Percentiles rank a stretch among this genome's conserved stretches.
phyloP scores from a whole-genome alignment of 2,329 filamentous ascomycete species.

The Clarireedia paspali region DNA sequence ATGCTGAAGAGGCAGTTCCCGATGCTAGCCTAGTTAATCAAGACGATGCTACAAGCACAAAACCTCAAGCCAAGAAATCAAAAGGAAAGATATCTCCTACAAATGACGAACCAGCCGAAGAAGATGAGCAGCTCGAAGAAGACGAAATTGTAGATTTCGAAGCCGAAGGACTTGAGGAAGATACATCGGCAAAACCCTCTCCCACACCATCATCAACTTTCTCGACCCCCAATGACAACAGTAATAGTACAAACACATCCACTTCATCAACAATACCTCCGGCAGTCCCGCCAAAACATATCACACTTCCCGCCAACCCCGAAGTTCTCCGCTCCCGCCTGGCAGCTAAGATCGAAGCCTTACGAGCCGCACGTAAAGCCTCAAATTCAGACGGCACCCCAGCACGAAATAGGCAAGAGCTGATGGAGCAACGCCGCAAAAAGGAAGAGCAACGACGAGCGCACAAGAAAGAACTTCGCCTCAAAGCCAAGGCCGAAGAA shows the following conservation, averaged over 20 bases:
- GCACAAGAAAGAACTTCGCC: slow-evolving; percentile 79
- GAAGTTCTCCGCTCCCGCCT: slow-evolving; percentile 71
- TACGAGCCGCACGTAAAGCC: slow-evolving; percentile 80
- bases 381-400: slow-evolving; percentile 75
- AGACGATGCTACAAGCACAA: slow-evolving; percentile 11
- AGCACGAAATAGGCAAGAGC: slow-evolving; percentile 79
- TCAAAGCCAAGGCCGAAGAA: slow-evolving; percentile 73
- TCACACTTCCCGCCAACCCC: slow-evolving; percentile 62
- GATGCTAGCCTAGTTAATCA: background rate
- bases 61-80: slow-evolving; percentile 11
- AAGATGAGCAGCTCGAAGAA: slow-evolving; percentile 18
- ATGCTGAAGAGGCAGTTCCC: slow-evolving; percentile 19
- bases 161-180: slow-evolving; percentile 39
- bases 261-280: slow-evolving; percentile 57
- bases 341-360: slow-evolving; percentile 73
- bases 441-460: slow-evolving; percentile 83
- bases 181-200: slow-evolving; percentile 35
- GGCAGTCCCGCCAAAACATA: slow-evolving; percentile 55
- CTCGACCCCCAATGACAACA: slow-evolving; percentile 55
- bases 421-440: slow-evolving; percentile 80
- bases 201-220: slow-evolving; percentile 38
- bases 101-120: slow-evolving; percentile 19
- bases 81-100: slow-evolving; percentile 13
- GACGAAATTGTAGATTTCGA: slow-evolving; percentile 38
- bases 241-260: slow-evolving; percentile 55